phyloP scores from a whole-genome alignment of 2,329 filamentous ascomycete species.

The Chaetomium sp. region DNA sequence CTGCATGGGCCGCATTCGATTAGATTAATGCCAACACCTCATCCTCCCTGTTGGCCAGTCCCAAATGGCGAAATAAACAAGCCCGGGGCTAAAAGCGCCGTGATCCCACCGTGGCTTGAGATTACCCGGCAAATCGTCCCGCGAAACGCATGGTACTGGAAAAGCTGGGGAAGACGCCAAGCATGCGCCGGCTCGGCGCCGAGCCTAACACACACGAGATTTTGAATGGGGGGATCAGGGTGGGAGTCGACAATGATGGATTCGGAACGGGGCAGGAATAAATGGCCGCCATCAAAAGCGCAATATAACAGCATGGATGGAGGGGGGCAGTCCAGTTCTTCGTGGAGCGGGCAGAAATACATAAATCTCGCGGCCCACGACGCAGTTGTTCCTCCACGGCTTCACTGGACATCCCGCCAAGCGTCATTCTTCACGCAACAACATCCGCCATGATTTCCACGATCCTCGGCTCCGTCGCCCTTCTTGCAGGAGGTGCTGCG shows the following conservation, averaged over 20 bases:
- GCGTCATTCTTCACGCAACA: not conserved
- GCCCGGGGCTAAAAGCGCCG: too few relatives aligned
- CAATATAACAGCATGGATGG: not conserved
- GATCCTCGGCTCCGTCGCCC: conserved; percentile 26
- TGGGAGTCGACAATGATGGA: not conserved
- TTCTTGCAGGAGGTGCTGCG: conserved; percentile 23
- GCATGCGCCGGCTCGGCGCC: not conserved
- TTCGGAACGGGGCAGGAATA: not conserved
- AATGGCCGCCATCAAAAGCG: not conserved
- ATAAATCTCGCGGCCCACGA: too few relatives aligned
- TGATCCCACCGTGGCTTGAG: not conserved
- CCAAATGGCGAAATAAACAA: too few relatives aligned
- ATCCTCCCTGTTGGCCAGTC: too few relatives aligned
- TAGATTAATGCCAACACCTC: too few relatives aligned
- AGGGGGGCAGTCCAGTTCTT: too few relatives aligned
- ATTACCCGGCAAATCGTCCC: not conserved
- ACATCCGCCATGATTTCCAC: not conserved
- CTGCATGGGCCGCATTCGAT: too few relatives aligned
- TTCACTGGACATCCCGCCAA: not conserved
- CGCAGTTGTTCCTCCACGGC: not conserved
- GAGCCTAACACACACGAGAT: too few relatives aligned
- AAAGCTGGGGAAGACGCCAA: not conserved
- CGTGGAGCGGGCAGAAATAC: too few relatives aligned
- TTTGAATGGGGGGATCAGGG: not conserved
- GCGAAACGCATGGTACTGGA: not conserved